phyloP scores from a whole-genome alignment of 1,284 basidiomycete genomes.

The Naganishia albida region DNA sequence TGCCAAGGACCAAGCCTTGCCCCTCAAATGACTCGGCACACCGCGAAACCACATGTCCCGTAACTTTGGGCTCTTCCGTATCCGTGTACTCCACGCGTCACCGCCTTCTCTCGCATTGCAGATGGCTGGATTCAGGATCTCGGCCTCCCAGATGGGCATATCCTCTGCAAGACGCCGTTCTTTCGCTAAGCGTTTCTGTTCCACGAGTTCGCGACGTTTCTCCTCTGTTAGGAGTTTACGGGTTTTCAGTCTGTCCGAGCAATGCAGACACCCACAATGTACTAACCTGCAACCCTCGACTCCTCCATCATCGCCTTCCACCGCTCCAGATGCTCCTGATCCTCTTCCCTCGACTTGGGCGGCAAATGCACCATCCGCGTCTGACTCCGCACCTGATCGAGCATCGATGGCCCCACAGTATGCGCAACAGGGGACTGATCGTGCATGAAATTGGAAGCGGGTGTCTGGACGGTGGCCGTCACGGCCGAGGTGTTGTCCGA shows the following conservation, averaged over 20 bases:
- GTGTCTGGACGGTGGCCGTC: neutral
- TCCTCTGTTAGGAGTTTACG: constrained; percentile 12
- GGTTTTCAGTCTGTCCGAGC: neutral
- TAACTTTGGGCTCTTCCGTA: constrained; percentile 55
- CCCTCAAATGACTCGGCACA: constrained; percentile 80
- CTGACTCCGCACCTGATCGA: constrained; percentile 55
- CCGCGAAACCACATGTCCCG: constrained; percentile 89
- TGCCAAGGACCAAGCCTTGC: constrained; percentile 81
- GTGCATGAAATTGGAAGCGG: neutral
- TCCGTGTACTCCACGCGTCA: constrained; percentile 26
- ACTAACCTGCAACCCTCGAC: constrained; percentile 61
- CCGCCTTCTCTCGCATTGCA: constrained; percentile 36
- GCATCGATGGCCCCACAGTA: constrained; percentile 34
- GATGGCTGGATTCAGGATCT: constrained; percentile 40
- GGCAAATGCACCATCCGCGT: constrained; percentile 76
- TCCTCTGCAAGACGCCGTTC: constrained; percentile 43
- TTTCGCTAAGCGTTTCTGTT: constrained; percentile 39
- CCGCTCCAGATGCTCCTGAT: constrained; percentile 77
- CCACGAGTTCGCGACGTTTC: constrained; percentile 21
- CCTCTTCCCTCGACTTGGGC: constrained; percentile 77
- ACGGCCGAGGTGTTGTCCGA: neutral
- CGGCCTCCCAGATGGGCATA: constrained; percentile 48
- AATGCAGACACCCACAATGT: neutral
- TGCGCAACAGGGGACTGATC: neutral
- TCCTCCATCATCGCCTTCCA: constrained; percentile 87